phyloP scores from a whole-genome alignment of 306 rosid genomes.

The Quercus variabilis region DNA sequence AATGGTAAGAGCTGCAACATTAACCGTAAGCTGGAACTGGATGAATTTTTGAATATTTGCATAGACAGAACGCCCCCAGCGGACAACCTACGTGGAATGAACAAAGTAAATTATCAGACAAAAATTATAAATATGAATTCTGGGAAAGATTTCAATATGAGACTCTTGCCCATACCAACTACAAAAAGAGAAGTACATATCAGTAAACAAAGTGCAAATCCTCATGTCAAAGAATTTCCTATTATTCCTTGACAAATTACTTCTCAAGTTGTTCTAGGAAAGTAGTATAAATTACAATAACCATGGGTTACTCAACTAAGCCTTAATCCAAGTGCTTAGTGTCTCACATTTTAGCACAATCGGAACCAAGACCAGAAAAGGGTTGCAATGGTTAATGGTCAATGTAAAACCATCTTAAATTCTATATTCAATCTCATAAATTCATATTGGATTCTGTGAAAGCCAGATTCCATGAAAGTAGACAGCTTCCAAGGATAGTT shows the following conservation, averaged over 20 bases:
- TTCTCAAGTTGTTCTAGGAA: too few relatives aligned
- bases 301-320: background rate
- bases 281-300: too few relatives aligned
- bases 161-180: background rate
- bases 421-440: background rate
- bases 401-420: background rate
- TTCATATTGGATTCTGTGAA: too few relatives aligned
- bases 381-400: background rate
- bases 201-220: background rate
- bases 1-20: constrained; percentile 94
- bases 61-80: constrained; percentile 99
- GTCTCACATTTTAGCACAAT: background rate
- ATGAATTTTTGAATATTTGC: constrained; percentile 98
- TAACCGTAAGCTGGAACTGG: constrained; percentile 96
- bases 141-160: background rate
- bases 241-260: background rate
- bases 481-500: too few relatives aligned
- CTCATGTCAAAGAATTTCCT: background rate
- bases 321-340: background rate
- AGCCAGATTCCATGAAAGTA: too few relatives aligned
- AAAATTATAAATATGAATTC: background rate
- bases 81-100: constrained; percentile 68
- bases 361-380: background rate
- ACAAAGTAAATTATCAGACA: constrained; percentile 14
- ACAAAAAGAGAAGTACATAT: background rate